phyloP scores from a whole-genome alignment of 768 basidiomycete species.

The Boletellus emodensis region DNA sequence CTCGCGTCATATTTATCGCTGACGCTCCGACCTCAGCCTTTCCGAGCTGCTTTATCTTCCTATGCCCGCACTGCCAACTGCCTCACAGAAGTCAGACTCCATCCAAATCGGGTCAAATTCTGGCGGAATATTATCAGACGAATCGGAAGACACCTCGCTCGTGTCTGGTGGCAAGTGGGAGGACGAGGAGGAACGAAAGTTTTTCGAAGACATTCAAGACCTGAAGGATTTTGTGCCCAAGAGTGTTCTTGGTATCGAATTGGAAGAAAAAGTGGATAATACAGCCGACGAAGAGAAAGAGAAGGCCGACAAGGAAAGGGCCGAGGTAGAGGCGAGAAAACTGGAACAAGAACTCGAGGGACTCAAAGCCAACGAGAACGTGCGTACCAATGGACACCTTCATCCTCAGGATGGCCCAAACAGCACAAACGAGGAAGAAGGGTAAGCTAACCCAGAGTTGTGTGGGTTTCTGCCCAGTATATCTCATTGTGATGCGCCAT shows the following conservation, averaged over 20 bases:
- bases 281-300: slow-evolving; percentile 41
- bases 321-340: slow-evolving; percentile 64
- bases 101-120: slow-evolving; percentile 64
- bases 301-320: slow-evolving; percentile 51
- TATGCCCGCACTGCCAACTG: slow-evolving; percentile 79
- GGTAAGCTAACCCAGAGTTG: slow-evolving; percentile 15
- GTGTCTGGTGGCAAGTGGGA: slow-evolving; percentile 87
- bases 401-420: slow-evolving; percentile 7
- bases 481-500: slow-evolving; percentile 38
- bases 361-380: slow-evolving; percentile 40
- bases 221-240: slow-evolving; percentile 88
- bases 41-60: slow-evolving; percentile 87
- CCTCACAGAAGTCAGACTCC: slow-evolving; percentile 76
- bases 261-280: slow-evolving; percentile 38
- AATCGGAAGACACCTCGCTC: slow-evolving; percentile 50
- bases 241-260: slow-evolving; percentile 72
- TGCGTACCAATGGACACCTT: slow-evolving; percentile 18
- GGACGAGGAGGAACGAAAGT: slow-evolving; percentile 92
- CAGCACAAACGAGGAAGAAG: slow-evolving; percentile 29
- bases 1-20: neutral
- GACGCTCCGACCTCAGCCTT: slow-evolving; percentile 45
- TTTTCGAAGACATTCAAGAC: slow-evolving; percentile 92
- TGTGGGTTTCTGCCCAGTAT: slow-evolving; percentile 3
- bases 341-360: slow-evolving; percentile 76
- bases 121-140: slow-evolving; percentile 44